These are phyloP conservation scores for Chaetomium cochliodes DNA, from an alignment of 495 filamentous ascomycete species.

Conservation along the genomic window DNA sequence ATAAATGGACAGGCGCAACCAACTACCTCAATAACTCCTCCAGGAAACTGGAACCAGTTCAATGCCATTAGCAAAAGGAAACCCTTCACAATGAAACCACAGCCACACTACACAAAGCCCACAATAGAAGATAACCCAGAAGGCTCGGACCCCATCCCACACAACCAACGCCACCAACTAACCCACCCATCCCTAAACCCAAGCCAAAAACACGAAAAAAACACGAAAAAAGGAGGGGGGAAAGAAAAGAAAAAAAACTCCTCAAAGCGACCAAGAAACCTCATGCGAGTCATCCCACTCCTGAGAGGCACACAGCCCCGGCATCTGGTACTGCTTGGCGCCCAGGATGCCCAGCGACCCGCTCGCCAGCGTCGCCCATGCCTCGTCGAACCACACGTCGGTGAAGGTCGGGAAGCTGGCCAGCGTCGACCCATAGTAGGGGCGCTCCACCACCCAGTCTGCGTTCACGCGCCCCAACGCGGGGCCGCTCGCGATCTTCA, in stretches of 20 bases:
- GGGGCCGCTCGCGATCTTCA: constrained; percentile 21
- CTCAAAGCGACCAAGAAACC: constrained; percentile 25
- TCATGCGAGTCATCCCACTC: constrained; percentile 24
- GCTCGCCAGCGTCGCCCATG: constrained; percentile 20
- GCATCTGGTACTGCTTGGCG: constrained; percentile 34
- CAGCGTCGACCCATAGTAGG: constrained; percentile 27
- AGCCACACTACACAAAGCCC: background rate
- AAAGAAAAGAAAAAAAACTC: too few relatives aligned
- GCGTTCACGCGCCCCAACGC: constrained; percentile 30
- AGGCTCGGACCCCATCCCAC: background rate
- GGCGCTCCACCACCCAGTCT: constrained; percentile 38
- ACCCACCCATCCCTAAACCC: background rate
- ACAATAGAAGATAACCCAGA: background rate
- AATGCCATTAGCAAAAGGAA: too few relatives aligned
- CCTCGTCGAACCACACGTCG: constrained; percentile 34
- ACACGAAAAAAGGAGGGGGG: too few relatives aligned
- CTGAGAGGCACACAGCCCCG: constrained; percentile 17
- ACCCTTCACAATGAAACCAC: too few relatives aligned
- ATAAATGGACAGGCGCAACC: too few relatives aligned
- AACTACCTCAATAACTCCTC: too few relatives aligned
- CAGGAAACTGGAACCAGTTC: too few relatives aligned
- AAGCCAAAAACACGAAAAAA: too few relatives aligned
- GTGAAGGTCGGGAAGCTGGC: constrained; percentile 31
- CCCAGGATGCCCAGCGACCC: constrained; percentile 28
- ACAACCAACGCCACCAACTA: background rate